Evolutionary conservation across 805 yeast genomes (phyloP), one percentile per base, ranked within the genome.

Genomic region (Pichia nanzhaoensis): DNA sequence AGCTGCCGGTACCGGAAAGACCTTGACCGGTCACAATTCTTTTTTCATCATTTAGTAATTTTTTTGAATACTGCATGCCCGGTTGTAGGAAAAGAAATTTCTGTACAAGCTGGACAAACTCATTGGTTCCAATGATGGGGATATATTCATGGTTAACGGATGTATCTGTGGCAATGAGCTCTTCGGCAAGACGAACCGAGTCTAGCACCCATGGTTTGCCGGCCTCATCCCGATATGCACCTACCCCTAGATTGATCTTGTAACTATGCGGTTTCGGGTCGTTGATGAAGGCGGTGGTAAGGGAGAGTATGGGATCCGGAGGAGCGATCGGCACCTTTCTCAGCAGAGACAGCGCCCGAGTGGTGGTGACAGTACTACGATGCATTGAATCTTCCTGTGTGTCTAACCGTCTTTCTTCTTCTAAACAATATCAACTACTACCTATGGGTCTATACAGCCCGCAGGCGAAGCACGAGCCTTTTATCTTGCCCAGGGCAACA

Each of bases 1-100:
- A 71, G 3, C 97, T 91, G 51, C 99, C 99, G 33, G 99, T 91
- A 51, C 99, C 99, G 34, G 95, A 84, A 50, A 91, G 73, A 47
- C 97, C 84, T 68, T 91, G 99, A 13, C 89, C 73, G 41, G 95
- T 78, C 43, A 88, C 84, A 34, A 90, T 75, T 56, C 95, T 74
- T 46, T 75, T 74, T 41, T 77, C 80, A 13, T 67, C 66, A 36
- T 83, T 65, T 37, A 83, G 64, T 46, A 83, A 74, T 48, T 73
- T 60, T 33, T 73, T 68, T 34, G 50, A 72, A 65, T 41, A 69
- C 31, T 12, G 16, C 40, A 37, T 37, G 10, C 40, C 40, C 16
- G 30, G 52, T 78, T 82, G 42, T 79, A 52, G 38, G 18, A 80
- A 88, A 38, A 91, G 72, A 58, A 88, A 80, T 56, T 75, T 67